Evolutionary conservation across 345 rosid genomes (phyloP), one percentile per base, ranked within the genome.

Genomic region (Salix arbutifolia): DNA sequence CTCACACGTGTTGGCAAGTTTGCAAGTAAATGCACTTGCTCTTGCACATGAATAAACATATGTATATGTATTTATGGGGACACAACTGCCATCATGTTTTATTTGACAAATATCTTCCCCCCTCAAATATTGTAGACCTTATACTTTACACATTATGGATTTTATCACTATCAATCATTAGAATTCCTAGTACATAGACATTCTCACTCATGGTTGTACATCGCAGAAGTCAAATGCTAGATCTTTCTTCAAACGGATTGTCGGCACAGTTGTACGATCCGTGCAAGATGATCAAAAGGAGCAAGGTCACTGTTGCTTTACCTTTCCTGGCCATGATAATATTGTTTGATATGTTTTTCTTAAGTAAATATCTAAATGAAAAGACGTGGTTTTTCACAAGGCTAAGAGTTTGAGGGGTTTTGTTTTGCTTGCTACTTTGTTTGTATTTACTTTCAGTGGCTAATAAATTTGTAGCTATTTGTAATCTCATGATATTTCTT

Each of bases 201-300:
- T 44, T 69, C 82, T 87, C 42, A 80, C 78, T 61, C 52, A 44
- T 75, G 37, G 52, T 35, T 68, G n/a, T 67, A 21, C 79, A 69
- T 83, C 82, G 80, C 91, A 96, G 98, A 80, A 87, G 33, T 82
- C 88, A 74, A 93, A 90, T 80, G 89, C 89, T 70, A 91, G 83
- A 78, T 94, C 97, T 62, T 86, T 94, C 82, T 90, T 92, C 66
- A 89, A 87, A 83, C 86, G 97, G 79, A 88, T 94, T 75, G 95
- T 92, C 80, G 92, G 95, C 80, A 92, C 92, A 3, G 93, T 94
- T 73, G 97, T 94, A 42, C 90, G 97, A 60, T 89, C 97, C 8
- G 92, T 91, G 75, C 93, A 94, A 76, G 98, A 94, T 79, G 97
- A 94, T 83, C 93, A 92, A 83, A 94, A 91, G 84, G 98, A 96